A percentile compares a stretch with the other conserved stretches of the same genome.
Conservation (phyloP, 371 early-diverging fungal genomes). For the Lichtheimia corymbifera region DNA sequence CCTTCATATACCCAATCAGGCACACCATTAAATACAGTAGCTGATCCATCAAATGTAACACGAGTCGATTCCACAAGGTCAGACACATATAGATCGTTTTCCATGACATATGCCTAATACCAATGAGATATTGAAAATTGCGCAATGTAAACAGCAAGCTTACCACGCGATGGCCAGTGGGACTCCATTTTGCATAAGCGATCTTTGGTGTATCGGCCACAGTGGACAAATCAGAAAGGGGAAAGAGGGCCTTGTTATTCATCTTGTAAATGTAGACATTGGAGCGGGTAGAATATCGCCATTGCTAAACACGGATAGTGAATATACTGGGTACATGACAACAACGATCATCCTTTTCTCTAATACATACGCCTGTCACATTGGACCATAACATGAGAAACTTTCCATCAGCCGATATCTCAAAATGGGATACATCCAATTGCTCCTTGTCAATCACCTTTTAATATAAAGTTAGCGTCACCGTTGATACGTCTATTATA, state of each 20-base stretch:
- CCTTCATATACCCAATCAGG: slow-evolving; percentile 97
- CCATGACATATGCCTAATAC: slow-evolving; percentile 75
- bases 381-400: slow-evolving; percentile 75
- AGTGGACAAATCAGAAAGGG: slow-evolving; percentile 57
- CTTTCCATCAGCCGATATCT: slow-evolving; percentile 77
- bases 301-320: slow-evolving; percentile 47
- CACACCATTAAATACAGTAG: slow-evolving; percentile 87
- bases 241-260: slow-evolving; percentile 48
- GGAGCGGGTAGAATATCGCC: slow-evolving; percentile 84
- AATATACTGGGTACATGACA: no score
- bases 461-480: background rate
- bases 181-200: slow-evolving; percentile 77
- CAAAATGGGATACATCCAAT: slow-evolving; percentile 41
- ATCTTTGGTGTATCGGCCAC: slow-evolving; percentile 39
- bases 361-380: slow-evolving; percentile 45
- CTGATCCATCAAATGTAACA: slow-evolving; percentile 86
- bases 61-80: slow-evolving; percentile 66
- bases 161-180: slow-evolving; percentile 74
- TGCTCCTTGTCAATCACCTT: slow-evolving; percentile 20
- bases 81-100: slow-evolving; percentile 85
- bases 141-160: background rate
- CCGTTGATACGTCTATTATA: background rate
- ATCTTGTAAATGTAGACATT: slow-evolving; percentile 79
- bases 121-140: background rate
- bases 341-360: no score